Evolutionary conservation across 176 grass and related monocot genomes (phyloP).

Genomic region (Musa beccarii): DNA sequence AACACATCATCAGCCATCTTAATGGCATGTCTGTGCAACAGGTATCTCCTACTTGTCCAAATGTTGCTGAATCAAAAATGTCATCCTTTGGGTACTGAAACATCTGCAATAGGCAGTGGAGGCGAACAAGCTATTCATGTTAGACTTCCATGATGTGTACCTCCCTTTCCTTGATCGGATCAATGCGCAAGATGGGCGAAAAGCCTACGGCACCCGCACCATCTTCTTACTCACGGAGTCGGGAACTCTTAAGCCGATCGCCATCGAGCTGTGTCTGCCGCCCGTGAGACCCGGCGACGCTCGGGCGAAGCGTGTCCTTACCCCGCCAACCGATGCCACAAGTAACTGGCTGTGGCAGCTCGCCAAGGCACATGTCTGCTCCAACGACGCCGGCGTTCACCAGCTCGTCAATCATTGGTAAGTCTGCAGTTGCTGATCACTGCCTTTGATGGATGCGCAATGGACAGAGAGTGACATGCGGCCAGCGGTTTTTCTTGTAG

Average conservation of each 20-base stretch:
- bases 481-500: conserved; percentile 9
- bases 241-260: conserved; percentile 77
- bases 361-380: conserved; percentile 90
- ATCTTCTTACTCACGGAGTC: conserved; percentile 65
- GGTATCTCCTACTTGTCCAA: conserved; percentile 18
- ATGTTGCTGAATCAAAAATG: too few relatives aligned
- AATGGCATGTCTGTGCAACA: conserved; percentile 75
- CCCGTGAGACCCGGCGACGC: conserved; percentile 37
- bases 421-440: neutral
- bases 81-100: neutral
- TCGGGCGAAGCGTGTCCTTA: conserved; percentile 74
- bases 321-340: conserved; percentile 78
- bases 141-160: conserved; percentile 87
- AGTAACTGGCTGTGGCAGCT: conserved; percentile 90
- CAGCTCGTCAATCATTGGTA: conserved; percentile 97
- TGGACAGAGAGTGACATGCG: neutral
- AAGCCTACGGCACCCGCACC: conserved; percentile 85
- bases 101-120: conserved; percentile 40
- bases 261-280: conserved; percentile 81
- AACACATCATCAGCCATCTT: conserved; percentile 67
- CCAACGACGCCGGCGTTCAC: conserved; percentile 93
- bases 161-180: conserved; percentile 76
- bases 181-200: conserved; percentile 74
- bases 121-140: conserved; percentile 54
- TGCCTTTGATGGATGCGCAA: neutral